Percentiles rank a stretch among this genome's conserved stretches.
These are phyloP conservation scores for Phytophthora crassamura DNA, from an alignment of 352 stramenopile species.

Conservation along the genomic window DNA sequence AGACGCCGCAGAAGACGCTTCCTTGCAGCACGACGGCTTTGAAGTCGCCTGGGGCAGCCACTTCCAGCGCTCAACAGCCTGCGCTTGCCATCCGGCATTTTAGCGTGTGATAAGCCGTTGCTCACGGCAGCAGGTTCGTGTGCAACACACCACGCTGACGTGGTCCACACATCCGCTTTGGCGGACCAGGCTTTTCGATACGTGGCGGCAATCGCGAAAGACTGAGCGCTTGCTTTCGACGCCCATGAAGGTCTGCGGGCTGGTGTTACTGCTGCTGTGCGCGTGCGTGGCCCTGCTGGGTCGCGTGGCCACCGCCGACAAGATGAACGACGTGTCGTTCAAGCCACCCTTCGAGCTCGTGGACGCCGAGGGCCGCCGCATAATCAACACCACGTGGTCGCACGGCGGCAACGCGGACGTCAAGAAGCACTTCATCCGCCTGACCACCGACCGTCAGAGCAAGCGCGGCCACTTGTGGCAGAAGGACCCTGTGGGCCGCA, in stretches of 20 bases:
- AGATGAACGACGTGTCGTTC: slow-evolving; percentile 79
- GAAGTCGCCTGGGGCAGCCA: too few relatives aligned
- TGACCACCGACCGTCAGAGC: slow-evolving; percentile 90
- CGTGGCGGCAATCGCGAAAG: slow-evolving; percentile 41
- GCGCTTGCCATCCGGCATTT: too few relatives aligned
- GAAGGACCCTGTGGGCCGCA: slow-evolving; percentile 53
- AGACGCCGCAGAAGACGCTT: too few relatives aligned
- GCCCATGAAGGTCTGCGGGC: slow-evolving; percentile 34
- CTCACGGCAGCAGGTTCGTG: neutral
- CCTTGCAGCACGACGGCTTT: too few relatives aligned
- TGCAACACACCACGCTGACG: neutral
- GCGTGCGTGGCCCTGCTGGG: slow-evolving; percentile 27
- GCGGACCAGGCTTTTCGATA: slow-evolving; percentile 17
- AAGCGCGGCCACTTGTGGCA: slow-evolving; percentile 87
- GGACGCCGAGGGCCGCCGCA: slow-evolving; percentile 61
- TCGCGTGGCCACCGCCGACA: slow-evolving; percentile 27
- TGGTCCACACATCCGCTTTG: neutral
- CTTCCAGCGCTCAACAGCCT: too few relatives aligned
- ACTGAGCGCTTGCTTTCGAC: slow-evolving; percentile 5
- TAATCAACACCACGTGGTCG: slow-evolving; percentile 81
- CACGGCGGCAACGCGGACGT: slow-evolving; percentile 76
- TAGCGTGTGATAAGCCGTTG: too few relatives aligned
- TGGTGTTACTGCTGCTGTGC: slow-evolving; percentile 48
- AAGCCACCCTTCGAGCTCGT: slow-evolving; percentile 77
- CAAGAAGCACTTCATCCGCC: slow-evolving; percentile 88